A percentile compares a stretch with the other conserved stretches of the same genome.
Evolutionary conservation across 1,139 yeast species (phyloP).

Genomic region (Yamadazyma trypodendri): DNA sequence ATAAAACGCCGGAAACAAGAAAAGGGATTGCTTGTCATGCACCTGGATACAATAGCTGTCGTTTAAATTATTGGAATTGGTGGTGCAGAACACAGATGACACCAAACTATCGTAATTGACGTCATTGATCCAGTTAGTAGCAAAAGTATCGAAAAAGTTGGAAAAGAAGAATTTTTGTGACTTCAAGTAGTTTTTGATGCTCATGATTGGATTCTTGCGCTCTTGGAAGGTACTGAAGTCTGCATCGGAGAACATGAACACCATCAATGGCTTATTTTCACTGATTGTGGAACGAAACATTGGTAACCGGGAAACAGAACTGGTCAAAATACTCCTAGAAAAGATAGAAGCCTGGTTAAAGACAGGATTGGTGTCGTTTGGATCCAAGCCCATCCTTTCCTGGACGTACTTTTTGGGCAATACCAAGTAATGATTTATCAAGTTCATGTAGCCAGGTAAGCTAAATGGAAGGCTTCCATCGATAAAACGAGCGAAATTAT

Average conservation of each 20-base stretch:
- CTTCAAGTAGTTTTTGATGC: constrained; percentile 22
- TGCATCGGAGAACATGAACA: constrained; percentile 25
- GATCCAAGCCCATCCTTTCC: constrained; percentile 5
- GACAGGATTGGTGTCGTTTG: constrained; percentile 5
- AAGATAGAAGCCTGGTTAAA: constrained; percentile 14
- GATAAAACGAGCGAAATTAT: constrained; percentile 21
- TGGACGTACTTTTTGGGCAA: constrained; percentile 23
- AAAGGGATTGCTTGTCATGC: constrained; percentile 23
- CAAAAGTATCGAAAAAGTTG: constrained; percentile 41
- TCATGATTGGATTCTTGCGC: constrained; percentile 20
- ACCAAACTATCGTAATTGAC: constrained; percentile 32
- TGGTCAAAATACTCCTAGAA: constrained; percentile 19
- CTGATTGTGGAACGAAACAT: constrained; percentile 21
- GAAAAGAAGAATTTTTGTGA: constrained; percentile 19
- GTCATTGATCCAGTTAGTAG: constrained; percentile 36
- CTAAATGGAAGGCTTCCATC: constrained; percentile 29
- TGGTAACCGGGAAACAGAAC: constrained; percentile 21
- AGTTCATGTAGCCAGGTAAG: constrained; percentile 29
- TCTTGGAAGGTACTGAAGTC: constrained; percentile 5
- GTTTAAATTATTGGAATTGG: constrained; percentile 18
- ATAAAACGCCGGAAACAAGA: constrained; percentile 31
- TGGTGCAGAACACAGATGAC: constrained; percentile 43
- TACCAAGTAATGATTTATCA: constrained; percentile 33
- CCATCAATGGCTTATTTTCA: constrained; percentile 30
- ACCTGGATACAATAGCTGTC: constrained; percentile 42